Conservation (phyloP, 164 flowering plant species). For the Kalanchoe fedtschenkoi region DNA sequence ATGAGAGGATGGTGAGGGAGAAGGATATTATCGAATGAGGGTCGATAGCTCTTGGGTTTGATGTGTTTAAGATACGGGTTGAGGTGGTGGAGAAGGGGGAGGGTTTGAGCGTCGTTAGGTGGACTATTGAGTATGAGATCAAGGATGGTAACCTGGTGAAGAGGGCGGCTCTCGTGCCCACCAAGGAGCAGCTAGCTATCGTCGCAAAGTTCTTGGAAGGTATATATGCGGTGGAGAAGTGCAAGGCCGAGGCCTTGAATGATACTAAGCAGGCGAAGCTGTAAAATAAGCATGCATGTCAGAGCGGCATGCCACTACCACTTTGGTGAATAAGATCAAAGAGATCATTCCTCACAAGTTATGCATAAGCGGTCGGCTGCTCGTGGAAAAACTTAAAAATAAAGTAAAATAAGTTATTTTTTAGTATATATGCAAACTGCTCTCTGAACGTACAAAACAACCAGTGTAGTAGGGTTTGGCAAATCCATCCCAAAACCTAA, state of each 20-base stretch:
- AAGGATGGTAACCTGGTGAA: constrained; percentile 8
- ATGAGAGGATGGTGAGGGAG: constrained; percentile 19
- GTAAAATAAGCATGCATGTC: too few relatives aligned
- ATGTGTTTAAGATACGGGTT: constrained; percentile 8
- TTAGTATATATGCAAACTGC: too few relatives aligned
- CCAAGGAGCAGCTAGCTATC: not conserved
- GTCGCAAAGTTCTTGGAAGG: not conserved
- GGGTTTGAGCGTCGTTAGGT: constrained; percentile 8
- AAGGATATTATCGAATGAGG: constrained; percentile 20
- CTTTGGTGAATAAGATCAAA: too few relatives aligned
- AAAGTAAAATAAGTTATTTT: too few relatives aligned
- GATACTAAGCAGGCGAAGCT: too few relatives aligned
- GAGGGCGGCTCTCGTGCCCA: not conserved
- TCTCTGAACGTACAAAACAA: too few relatives aligned
- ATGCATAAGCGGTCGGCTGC: too few relatives aligned
- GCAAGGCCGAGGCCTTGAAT: not conserved
- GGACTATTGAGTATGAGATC: constrained; percentile 15
- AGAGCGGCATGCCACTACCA: too few relatives aligned
- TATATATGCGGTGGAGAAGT: not conserved
- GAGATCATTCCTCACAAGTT: too few relatives aligned
- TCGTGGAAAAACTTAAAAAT: too few relatives aligned
- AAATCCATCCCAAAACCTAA: too few relatives aligned
- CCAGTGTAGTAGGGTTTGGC: too few relatives aligned
- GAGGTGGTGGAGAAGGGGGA: constrained; percentile 17
- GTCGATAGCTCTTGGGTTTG: constrained; percentile 14